Conservation (phyloP, 108 stramenopile species). For the Skeletonema menzelii region DNA sequence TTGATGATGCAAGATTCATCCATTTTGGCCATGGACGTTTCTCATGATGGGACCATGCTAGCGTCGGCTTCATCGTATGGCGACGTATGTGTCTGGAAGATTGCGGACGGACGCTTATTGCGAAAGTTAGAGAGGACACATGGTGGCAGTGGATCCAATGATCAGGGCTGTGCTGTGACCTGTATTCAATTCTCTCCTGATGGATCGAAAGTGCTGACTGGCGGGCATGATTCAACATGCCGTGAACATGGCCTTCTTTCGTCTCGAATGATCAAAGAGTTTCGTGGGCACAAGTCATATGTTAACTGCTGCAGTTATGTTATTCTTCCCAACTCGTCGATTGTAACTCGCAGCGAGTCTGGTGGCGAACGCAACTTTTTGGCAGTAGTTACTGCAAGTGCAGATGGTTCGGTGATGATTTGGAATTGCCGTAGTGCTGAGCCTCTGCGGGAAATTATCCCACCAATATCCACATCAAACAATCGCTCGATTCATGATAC, state of each 20-base stretch:
- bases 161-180: constrained; percentile 51
- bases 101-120: constrained; percentile 78
- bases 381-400: constrained; percentile 80
- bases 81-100: constrained; percentile 78
- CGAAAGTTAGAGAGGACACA: constrained; percentile 71
- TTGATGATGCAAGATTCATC: constrained; percentile 88
- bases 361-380: constrained; percentile 21
- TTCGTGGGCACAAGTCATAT: constrained; percentile 86
- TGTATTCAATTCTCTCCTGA: constrained; percentile 64
- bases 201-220: constrained; percentile 71
- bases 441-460: constrained; percentile 53
- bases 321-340: constrained; percentile 7
- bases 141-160: constrained; percentile 19
- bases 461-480: constrained; percentile 31
- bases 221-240: constrained; percentile 64
- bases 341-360: not conserved
- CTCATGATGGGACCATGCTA: constrained; percentile 83
- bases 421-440: constrained; percentile 86
- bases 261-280: constrained; percentile 79
- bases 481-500: constrained; percentile 24
- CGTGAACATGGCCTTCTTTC: constrained; percentile 84
- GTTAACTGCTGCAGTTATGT: constrained; percentile 74
- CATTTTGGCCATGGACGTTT: constrained; percentile 72
- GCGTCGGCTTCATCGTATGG: constrained; percentile 83
- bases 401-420: constrained; percentile 91